Base-by-base conservation (phyloP, 2,329 filamentous ascomycete genomes). In the Arthrobotrys sinensis region DNA sequence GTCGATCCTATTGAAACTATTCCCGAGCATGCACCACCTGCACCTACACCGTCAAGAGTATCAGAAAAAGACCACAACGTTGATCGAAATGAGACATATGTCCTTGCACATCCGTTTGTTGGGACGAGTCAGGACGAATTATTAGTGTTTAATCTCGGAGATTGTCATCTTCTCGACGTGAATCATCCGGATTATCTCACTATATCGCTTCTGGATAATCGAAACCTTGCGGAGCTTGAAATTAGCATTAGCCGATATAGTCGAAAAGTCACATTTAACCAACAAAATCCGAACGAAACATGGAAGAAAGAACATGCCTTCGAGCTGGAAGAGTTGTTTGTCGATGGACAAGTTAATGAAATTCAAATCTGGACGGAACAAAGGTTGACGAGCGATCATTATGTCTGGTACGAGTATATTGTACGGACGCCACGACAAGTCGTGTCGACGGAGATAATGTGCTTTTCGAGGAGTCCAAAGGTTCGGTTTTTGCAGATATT, bases 401-500 rank as follows among this genome's bases (percentile, higher is more conserved):
- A 69, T 65, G 65, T 65, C 34, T 76, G 72, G 72, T 65, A 70
- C 34, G 73, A 71, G 52, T 77, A 77, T 19, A 63, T 77, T 19
- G 73, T 77, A 19, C 57, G 64, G 32, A 77, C 73, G 28, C 66
- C 73, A 3, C 32, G 67, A 21, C 57, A 60, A 11, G 12, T 66
- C 3, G 50, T 77, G 7, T 28, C 66, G 4, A 77, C 73, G 10
- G 73, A 77, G 24, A 71, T 77, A 21, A 70, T 71, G 55, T 60
- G 66, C 19, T 77, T 71, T 38, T 53, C 50, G 52, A 65, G 48
- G 32, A 77, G 73, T 63, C 73, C 73, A 5, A 77, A 66, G 34
- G 73, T 77, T 12, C 43, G 73, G 38, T 76, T 76, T 40, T 48
- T 76, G 40, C 72, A 76, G 48, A 76, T 76, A 57, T 77, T 77